Evolutionary conservation across 2,329 filamentous ascomycete genomes (phyloP).

Genomic region (Penicillium corylophilum): DNA sequence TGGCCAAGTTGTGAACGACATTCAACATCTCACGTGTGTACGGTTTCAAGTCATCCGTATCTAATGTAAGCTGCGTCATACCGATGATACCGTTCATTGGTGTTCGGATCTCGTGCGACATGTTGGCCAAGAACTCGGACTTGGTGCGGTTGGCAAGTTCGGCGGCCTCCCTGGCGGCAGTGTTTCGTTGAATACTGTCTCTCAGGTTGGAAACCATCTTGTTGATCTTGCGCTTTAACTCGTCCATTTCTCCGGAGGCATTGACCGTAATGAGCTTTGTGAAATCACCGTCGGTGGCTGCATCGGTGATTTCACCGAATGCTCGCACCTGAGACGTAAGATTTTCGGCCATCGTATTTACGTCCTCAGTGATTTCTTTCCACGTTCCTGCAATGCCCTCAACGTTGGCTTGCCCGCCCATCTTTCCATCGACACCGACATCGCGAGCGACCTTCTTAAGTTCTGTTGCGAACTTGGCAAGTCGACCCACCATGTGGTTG

Average conservation of each 20-base stretch:
- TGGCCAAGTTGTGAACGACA: constrained; percentile 94
- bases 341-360: constrained; percentile 87
- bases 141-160: constrained; percentile 98
- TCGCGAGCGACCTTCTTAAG: constrained; percentile 94
- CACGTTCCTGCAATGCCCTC: constrained; percentile 89
- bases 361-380: constrained; percentile 97
- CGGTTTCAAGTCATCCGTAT: constrained; percentile 90
- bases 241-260: constrained; percentile 98
- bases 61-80: constrained; percentile 94
- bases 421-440: constrained; percentile 95
- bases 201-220: constrained; percentile 96
- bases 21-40: constrained; percentile 98
- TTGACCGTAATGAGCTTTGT: constrained; percentile 96
- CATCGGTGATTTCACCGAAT: constrained; percentile 97
- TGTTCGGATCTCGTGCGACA: constrained; percentile 97
- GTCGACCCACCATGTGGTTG: constrained; percentile 95
- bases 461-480: constrained; percentile 94
- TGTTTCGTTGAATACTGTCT: constrained; percentile 96
- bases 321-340: constrained; percentile 95
- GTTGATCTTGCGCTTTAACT: constrained; percentile 98
- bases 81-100: constrained; percentile 98
- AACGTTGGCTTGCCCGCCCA: constrained; percentile 95
- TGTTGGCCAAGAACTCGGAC: constrained; percentile 96
- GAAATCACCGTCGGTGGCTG: constrained; percentile 95
- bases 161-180: constrained; percentile 89